Evolutionary conservation across 305 asterid species (phyloP), one percentile per base, ranked within the genome.

Genomic region (Solanum hybrid): DNA sequence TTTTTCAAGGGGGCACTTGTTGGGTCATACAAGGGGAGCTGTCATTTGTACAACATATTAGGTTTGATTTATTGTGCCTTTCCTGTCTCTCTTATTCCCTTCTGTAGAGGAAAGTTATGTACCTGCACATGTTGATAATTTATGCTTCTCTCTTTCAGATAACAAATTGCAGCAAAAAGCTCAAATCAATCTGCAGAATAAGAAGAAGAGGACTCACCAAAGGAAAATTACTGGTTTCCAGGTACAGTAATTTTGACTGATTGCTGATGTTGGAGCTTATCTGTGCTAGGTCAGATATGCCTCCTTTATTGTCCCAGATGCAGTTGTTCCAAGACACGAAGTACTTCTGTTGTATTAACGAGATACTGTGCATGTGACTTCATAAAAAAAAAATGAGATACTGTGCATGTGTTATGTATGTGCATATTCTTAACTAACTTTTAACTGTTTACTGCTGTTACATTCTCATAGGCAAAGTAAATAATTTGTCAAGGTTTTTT

Each of bases 21-120:
- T 91, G 99, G 99, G 89, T 94, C 99, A 22, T 97, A 97, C 95
- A 98, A 96, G 94, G 99, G 99, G 90, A 96, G 95, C 92, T 98
- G 99, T 89, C 95, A 94, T 82, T 89, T 96, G 90, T 98, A 97
- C 93, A 92, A 94, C 94, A 94, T 96, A 72, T 93, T 97, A 90
- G 99, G 99, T 98, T 92, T 38, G 91, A 89, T 88, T 90, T 79
- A 36, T 38, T 89, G 65, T 87, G 88, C 87, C 70, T 91, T 31
- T 77, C 65, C 10, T 80, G 26, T 22, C 79, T 57, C 86, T 61
- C 68, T 24, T 38, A 14, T 57, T 86, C 91, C 77, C 87, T 27
- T 83, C 36, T 45, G 20, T 41, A 37, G 90, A n/a, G 57, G 83
- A 68, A 89, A 39, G 41, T 29, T 20, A 26, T 41, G 26, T 89